Evolutionary conservation across 352 stramenopile genomes (phyloP).

Genomic region (Phytophthora agathidicida): DNA sequence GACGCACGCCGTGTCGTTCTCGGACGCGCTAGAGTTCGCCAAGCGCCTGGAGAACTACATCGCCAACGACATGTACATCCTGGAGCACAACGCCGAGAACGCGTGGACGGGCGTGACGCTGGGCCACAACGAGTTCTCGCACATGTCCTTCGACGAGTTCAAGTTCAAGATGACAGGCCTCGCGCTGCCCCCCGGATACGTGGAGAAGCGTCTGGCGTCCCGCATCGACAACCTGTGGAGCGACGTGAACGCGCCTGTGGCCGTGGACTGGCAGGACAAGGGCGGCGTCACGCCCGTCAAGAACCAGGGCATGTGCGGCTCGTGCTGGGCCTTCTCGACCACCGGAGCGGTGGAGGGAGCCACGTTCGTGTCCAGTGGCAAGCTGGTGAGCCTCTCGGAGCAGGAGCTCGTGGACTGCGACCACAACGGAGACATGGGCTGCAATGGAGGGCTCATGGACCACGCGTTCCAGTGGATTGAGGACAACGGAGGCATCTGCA

Average conservation of each 20-base stretch:
- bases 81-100: constrained; percentile 84
- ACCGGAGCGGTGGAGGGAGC: constrained; percentile 98
- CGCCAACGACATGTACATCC: constrained; percentile 87
- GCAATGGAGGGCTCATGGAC: constrained; percentile 98
- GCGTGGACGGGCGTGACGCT: constrained; percentile 74
- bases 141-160: constrained; percentile 97
- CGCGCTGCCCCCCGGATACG: constrained; percentile 49
- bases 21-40: constrained; percentile 73
- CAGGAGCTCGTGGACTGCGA: constrained; percentile 99
- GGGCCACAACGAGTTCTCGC: constrained; percentile 68
- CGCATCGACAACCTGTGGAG: constrained; percentile 36
- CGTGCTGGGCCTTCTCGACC: constrained; percentile 97
- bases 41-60: constrained; percentile 81
- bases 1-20: constrained; percentile 53
- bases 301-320: constrained; percentile 95
- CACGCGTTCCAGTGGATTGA: constrained; percentile 97
- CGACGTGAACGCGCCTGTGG: constrained; percentile 62
- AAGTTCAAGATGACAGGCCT: constrained; percentile 67
- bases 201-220: constrained; percentile 64
- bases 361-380: constrained; percentile 92
- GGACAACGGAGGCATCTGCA: constrained; percentile 90
- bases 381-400: constrained; percentile 94
- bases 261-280: constrained; percentile 95
- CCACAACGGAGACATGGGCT: constrained; percentile 94
- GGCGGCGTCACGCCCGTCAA: constrained; percentile 94